Base-by-base conservation (phyloP, 768 basidiomycete genomes). In the Russula olivacea region DNA sequence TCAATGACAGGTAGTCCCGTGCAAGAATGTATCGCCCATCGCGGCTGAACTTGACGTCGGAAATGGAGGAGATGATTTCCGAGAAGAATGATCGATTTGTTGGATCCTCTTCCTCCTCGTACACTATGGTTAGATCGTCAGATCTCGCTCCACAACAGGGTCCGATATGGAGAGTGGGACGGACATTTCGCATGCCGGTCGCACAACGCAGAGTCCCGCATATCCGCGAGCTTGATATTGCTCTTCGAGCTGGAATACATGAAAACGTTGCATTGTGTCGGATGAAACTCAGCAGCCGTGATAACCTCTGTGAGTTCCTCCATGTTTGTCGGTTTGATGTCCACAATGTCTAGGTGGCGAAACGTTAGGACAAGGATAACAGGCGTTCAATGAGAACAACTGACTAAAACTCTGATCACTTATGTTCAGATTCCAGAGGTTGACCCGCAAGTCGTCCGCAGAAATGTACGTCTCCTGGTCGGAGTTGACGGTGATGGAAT, bases 241-340 rank as follows among this genome's bases (percentile, higher is more conserved):
- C 94, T 96, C 77, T 98, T 98, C 63, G 97, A 98, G 77, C 93
- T 95, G 66, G 96, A 98, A 75, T 98, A 99, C 94, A 98, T 97
- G 80, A 99, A 98, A 55, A 92, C 79, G 75, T 98, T 98, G 86
- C 97, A 98, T 67, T 96, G 91, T 58, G 85, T 83, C 36, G 97
- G 97, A 73, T 98, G 97, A 76, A 99, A 98, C 76, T 99, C 97
- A 53, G 97, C 93, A 12, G 96, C 93, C n/a, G 97, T 99, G 75
- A 99, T 98, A 73, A 99, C 97, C 74, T 99, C 97, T 17, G 97
- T 98, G 59, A 99, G 81, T 75, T 99, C 97, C 73, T 99, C 97
- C 97, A 99, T 99, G 76, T 99, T 99, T 71, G 93, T 86, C 2
- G 97, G 97, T 74, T 99, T 99, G 84, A 99, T 98, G 75, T 99